These are phyloP conservation scores for Emmonsiellopsis sp. DNA, from an alignment of 2,329 filamentous ascomycete species.

Conservation along the genomic window DNA sequence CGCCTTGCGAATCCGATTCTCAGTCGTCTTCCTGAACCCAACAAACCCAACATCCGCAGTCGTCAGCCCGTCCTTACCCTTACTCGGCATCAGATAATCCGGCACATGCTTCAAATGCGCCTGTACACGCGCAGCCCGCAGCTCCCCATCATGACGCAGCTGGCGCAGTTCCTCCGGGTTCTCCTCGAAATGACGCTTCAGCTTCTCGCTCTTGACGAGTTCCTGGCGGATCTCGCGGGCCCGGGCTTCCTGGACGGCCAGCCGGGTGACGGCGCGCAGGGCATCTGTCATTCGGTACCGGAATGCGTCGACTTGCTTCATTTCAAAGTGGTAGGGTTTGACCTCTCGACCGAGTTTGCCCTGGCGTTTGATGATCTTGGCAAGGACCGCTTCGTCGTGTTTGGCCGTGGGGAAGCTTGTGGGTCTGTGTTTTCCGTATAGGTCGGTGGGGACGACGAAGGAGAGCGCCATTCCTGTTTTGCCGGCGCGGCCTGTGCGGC, in stretches of 20 bases:
- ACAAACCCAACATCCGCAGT: constrained; percentile 67
- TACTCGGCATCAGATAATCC: constrained; percentile 79
- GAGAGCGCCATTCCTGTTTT: constrained; percentile 92
- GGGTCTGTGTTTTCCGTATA: constrained; percentile 81
- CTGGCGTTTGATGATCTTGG: constrained; percentile 71
- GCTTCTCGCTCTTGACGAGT: constrained; percentile 83
- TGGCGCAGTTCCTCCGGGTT: constrained; percentile 84
- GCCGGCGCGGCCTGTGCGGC: constrained; percentile 82
- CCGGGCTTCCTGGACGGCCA: constrained; percentile 81
- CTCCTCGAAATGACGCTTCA: constrained; percentile 93
- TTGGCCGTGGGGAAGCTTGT: constrained; percentile 67
- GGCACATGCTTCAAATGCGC: constrained; percentile 89
- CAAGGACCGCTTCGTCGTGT: constrained; percentile 75
- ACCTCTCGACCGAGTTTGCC: constrained; percentile 68
- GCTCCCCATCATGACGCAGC: constrained; percentile 80
- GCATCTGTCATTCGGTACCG: constrained; percentile 92
- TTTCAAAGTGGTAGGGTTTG: constrained; percentile 88
- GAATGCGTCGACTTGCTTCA: constrained; percentile 87
- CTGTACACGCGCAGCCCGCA: constrained; percentile 73
- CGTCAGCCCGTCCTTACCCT: constrained; percentile 59
- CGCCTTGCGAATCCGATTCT: constrained; percentile 43
- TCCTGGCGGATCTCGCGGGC: constrained; percentile 82
- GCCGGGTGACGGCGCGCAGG: constrained; percentile 76
- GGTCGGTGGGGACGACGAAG: constrained; percentile 74
- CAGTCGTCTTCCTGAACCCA: constrained; percentile 44